Conservation (phyloP, 495 filamentous ascomycete species). For the Friedmanniomyces endolithicus region DNA sequence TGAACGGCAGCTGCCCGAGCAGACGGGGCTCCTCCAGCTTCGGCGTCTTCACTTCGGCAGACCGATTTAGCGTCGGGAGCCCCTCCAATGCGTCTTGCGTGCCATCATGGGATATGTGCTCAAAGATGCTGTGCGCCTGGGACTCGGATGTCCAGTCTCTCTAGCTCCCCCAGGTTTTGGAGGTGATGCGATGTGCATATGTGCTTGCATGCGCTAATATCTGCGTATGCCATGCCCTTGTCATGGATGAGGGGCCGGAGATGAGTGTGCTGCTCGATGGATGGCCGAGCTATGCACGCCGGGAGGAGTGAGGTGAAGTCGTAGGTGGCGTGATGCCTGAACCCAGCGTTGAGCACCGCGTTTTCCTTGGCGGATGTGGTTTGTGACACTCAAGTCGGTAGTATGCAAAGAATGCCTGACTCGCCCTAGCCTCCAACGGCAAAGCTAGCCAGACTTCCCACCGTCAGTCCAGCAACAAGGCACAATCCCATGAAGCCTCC, state of each 20-base stretch:
- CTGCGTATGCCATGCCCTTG: conserved; percentile 10
- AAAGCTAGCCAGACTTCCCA: conserved; percentile 84
- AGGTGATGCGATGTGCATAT: conserved; percentile 15
- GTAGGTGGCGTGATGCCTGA: conserved; percentile 14
- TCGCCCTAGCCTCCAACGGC: conserved; percentile 38
- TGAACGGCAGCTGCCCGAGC: conserved; percentile 11
- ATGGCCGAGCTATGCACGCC: conserved; percentile 13
- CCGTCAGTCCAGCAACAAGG: conserved; percentile 68
- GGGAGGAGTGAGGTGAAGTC: conserved; percentile 16
- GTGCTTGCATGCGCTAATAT: conserved; percentile 16
- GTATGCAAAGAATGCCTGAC: too few species aligned
- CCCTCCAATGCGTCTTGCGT: conserved; percentile 5
- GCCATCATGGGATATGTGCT: conserved; percentile 10
- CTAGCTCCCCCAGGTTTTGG: conserved; percentile 18
- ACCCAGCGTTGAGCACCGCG: not conserved
- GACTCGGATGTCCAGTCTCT: conserved; percentile 17
- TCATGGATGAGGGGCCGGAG: conserved; percentile 11
- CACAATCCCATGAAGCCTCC: conserved; percentile 90
- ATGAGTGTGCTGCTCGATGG: conserved; percentile 10
- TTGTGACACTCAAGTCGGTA: too few species aligned
- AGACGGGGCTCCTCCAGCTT: conserved; percentile 7
- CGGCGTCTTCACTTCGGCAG: conserved; percentile 1
- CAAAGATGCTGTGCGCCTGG: conserved; percentile 18
- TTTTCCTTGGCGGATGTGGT: not conserved
- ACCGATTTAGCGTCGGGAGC: conserved; percentile 11